Conservation (phyloP, 1,284 basidiomycete genomes). For the Leccinum pachyderme region DNA sequence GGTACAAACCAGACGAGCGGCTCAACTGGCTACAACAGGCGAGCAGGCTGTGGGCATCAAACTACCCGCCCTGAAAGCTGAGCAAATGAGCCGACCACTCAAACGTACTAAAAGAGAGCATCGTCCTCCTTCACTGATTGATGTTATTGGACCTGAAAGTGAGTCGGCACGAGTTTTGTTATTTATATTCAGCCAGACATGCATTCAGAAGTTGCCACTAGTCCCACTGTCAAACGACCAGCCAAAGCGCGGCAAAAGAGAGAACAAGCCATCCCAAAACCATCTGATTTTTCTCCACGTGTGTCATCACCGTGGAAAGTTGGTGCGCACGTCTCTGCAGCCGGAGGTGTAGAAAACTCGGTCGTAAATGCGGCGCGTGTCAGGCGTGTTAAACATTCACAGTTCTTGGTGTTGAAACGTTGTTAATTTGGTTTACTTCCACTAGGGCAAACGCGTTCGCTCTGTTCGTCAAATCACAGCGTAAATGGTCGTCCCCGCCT, state of each 20-base stretch:
- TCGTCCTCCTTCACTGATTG: not conserved
- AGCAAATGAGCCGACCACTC: constrained; percentile 1
- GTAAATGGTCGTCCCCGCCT: constrained; percentile 72
- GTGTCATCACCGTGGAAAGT: constrained; percentile 56
- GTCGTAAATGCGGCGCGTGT: constrained; percentile 71
- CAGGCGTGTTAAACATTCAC: constrained; percentile 43
- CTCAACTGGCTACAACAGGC: constrained; percentile 1
- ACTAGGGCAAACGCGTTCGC: constrained; percentile 78
- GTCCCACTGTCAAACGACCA: constrained; percentile 3
- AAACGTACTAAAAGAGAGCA: constrained; percentile 15
- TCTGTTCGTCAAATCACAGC: constrained; percentile 81
- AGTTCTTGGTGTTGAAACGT: not conserved
- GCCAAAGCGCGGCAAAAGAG: constrained; percentile 11
- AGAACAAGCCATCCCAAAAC: not conserved
- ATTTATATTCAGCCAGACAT: not conserved
- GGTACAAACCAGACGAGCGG: constrained; percentile 17
- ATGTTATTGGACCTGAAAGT: constrained; percentile 2
- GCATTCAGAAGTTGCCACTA: not conserved
- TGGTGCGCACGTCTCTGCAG: constrained; percentile 81
- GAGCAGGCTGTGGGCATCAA: not conserved
- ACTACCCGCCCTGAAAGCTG: not conserved
- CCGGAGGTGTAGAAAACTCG: constrained; percentile 76
- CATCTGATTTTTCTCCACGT: constrained; percentile 29
- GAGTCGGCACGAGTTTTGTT: constrained; percentile 4
- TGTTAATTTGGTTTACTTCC: not conserved